phyloP scores from a whole-genome alignment of 2,329 filamentous ascomycete species.

The Trichophyton simii region DNA sequence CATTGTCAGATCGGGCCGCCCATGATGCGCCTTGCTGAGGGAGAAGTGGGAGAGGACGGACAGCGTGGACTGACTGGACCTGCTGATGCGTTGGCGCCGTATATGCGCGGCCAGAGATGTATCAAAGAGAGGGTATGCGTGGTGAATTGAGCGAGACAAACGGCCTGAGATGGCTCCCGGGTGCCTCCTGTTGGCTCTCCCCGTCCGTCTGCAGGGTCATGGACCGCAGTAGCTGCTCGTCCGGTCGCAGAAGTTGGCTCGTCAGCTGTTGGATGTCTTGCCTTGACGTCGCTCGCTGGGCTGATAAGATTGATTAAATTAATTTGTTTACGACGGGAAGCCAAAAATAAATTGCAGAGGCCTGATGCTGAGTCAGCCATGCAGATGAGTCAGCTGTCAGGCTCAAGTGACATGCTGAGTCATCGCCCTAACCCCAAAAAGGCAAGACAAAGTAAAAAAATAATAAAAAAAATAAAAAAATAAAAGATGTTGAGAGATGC shows the following conservation, averaged over 20 bases:
- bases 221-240: background rate
- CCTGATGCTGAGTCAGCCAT: background rate
- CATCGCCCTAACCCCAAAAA: background rate
- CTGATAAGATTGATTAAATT: background rate
- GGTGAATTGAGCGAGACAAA: background rate
- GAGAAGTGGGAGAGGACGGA: constrained; percentile 3
- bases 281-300: background rate
- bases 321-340: no score
- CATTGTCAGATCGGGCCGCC: constrained; percentile 3
- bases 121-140: background rate
- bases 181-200: background rate
- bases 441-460: background rate
- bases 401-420: background rate
- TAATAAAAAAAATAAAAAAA: constrained; percentile 3
- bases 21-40: constrained; percentile 14
- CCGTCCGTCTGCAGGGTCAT: background rate
- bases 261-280: background rate
- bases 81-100: background rate
- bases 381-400: background rate
- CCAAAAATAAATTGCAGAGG: no score
- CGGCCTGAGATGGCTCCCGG: background rate
- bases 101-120: background rate
- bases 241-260: background rate
- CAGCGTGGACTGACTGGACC: background rate
- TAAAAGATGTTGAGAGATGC: constrained; percentile 6